Percentiles rank a stretch among this genome's conserved stretches.
Evolutionary conservation across 768 basidiomycete species (phyloP).

Genomic region (Phanerodontia chrysosporium): DNA sequence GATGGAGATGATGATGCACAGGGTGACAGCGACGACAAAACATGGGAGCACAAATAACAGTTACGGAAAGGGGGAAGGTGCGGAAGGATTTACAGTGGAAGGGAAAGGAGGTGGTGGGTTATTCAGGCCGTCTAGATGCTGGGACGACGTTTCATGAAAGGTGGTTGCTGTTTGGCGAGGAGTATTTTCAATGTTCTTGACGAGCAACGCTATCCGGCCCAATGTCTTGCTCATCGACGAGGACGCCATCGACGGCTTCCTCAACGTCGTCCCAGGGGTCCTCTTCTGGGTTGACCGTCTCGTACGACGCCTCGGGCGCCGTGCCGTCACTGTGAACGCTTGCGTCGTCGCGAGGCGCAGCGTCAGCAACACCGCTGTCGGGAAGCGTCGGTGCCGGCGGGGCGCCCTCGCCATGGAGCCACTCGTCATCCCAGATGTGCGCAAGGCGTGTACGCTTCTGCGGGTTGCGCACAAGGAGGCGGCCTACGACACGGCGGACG

Average conservation of each 20-base stretch:
- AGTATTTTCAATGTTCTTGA: constrained; percentile 21
- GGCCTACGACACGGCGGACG: constrained; percentile 50
- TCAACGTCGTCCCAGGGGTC: constrained; percentile 16
- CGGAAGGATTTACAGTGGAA: neutral
- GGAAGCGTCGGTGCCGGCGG: constrained; percentile 21
- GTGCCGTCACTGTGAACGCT: neutral
- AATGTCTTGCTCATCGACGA: constrained; percentile 27
- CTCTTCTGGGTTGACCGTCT: constrained; percentile 12
- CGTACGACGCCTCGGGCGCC: constrained; percentile 3
- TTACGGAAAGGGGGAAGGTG: neutral
- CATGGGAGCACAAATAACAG: neutral
- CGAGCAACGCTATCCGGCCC: constrained; percentile 24
- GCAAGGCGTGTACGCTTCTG: constrained; percentile 54
- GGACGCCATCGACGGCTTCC: constrained; percentile 24
- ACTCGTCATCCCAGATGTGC: constrained; percentile 56
- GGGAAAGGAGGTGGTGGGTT: neutral
- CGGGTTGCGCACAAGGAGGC: constrained; percentile 68
- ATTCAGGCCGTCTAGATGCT: neutral
- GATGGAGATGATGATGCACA: neutral
- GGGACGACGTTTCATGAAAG: neutral
- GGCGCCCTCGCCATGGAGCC: constrained; percentile 40
- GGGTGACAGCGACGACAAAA: constrained; percentile 1
- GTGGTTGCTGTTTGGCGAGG: neutral
- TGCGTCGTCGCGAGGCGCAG: neutral
- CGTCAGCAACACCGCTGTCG: neutral